Percentiles rank a stretch among this genome's conserved stretches.
Evolutionary conservation across 164 flowering plant genomes (phyloP).

Genomic region (Houttuynia cordata): DNA sequence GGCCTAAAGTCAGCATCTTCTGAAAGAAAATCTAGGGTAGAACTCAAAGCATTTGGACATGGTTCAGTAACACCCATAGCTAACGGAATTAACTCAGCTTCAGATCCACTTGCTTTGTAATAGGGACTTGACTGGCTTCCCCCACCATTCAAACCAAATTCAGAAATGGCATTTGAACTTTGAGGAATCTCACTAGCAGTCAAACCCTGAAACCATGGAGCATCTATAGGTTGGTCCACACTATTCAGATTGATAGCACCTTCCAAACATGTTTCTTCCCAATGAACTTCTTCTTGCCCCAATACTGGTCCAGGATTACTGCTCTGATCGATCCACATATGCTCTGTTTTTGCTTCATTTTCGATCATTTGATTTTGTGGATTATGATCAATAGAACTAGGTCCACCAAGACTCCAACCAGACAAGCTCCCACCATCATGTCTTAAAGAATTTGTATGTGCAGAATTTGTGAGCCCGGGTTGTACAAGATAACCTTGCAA

Average conservation of each 20-base stretch:
- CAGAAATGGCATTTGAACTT: slow-evolving; percentile 25
- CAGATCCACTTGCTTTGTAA: slow-evolving; percentile 24
- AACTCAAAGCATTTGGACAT: slow-evolving; percentile 24
- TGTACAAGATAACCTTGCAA: slow-evolving; percentile 25
- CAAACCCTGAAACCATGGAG: slow-evolving; percentile 28
- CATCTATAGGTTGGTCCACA: slow-evolving; percentile 16
- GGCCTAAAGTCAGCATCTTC: slow-evolving; percentile 42
- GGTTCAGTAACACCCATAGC: slow-evolving; percentile 29
- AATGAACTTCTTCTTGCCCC: slow-evolving; percentile 26
- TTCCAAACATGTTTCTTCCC: slow-evolving; percentile 22
- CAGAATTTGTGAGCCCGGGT: slow-evolving; percentile 19
- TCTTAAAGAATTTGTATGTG: slow-evolving; percentile 17
- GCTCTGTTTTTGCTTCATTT: slow-evolving; percentile 39
- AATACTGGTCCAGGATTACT: slow-evolving; percentile 21
- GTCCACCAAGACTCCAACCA: slow-evolving; percentile 39
- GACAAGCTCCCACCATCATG: slow-evolving; percentile 26
- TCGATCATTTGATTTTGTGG: slow-evolving; percentile 30
- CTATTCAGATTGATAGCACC: slow-evolving; percentile 18
- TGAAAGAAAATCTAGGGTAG: slow-evolving; percentile 25
- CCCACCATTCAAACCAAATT: slow-evolving; percentile 23
- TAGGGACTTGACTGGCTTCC: slow-evolving; percentile 24
- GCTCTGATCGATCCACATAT: slow-evolving; percentile 16
- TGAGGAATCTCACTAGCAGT: slow-evolving; percentile 17
- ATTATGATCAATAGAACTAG: slow-evolving; percentile 31
- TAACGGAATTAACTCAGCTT: slow-evolving; percentile 19